Percentiles rank a stretch among this genome's conserved stretches.
phyloP scores from a whole-genome alignment of 1,284 basidiomycete genomes.

The Porogramme epimiltina region DNA sequence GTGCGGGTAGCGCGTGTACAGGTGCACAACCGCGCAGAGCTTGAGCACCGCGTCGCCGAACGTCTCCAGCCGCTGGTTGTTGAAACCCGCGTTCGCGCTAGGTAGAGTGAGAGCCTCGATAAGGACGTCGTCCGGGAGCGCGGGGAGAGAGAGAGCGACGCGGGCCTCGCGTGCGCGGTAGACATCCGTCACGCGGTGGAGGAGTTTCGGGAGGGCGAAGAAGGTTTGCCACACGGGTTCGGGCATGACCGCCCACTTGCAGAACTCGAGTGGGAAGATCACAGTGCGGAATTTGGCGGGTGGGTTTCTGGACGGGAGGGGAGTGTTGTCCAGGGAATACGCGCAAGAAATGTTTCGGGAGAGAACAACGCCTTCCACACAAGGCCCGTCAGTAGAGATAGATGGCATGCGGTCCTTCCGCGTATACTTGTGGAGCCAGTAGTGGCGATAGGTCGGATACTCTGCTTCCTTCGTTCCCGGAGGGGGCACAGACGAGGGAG shows the following conservation, averaged over 20 bases:
- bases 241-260: slow-evolving; percentile 52
- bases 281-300: background rate
- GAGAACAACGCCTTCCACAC: slow-evolving; percentile 53
- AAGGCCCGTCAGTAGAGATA: slow-evolving; percentile 55
- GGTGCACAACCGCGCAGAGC: slow-evolving; percentile 70
- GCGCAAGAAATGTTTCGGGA: slow-evolving; percentile 44
- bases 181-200: slow-evolving; percentile 62
- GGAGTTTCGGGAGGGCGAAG: slow-evolving; percentile 63
- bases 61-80: slow-evolving; percentile 84
- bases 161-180: slow-evolving; percentile 59
- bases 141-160: slow-evolving; percentile 56
- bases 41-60: slow-evolving; percentile 84
- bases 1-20: slow-evolving; percentile 73
- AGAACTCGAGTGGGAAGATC: slow-evolving; percentile 56
- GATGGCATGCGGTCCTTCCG: slow-evolving; percentile 42
- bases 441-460: slow-evolving; percentile 59
- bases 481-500: slow-evolving; percentile 56
- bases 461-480: slow-evolving; percentile 49
- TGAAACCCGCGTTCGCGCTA: slow-evolving; percentile 58
- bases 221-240: slow-evolving; percentile 50
- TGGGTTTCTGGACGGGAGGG: background rate
- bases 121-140: slow-evolving; percentile 56
- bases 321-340: slow-evolving; percentile 41
- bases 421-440: slow-evolving; percentile 55
- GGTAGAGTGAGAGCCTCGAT: slow-evolving; percentile 78